A percentile compares a stretch with the other conserved stretches of the same genome.
Conservation (phyloP, 352 stramenopile species). For the Halophytophthora polymorphica region DNA sequence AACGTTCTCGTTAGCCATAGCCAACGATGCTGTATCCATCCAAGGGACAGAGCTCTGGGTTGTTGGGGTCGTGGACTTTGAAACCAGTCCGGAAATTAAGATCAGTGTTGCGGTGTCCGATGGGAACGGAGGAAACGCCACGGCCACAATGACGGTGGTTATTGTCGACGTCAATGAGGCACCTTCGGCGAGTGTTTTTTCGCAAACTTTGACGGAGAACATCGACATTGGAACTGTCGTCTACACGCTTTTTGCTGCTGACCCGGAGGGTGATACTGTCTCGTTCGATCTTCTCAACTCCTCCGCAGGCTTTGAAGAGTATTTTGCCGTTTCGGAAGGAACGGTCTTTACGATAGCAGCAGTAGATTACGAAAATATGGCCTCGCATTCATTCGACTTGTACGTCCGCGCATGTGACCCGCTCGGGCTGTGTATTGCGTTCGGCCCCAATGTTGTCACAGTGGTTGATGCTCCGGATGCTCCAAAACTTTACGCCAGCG, state of each 20-base stretch:
- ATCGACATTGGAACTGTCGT: slow-evolving; percentile 22
- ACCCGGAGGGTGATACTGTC: slow-evolving; percentile 44
- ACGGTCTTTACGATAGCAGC: slow-evolving; percentile 15
- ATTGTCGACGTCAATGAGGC: slow-evolving; percentile 33
- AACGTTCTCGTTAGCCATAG: slow-evolving; percentile 22
- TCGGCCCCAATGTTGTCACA: slow-evolving; percentile 35
- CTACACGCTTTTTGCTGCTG: slow-evolving; percentile 16
- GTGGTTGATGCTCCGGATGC: slow-evolving; percentile 43
- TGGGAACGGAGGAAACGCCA: slow-evolving; percentile 13
- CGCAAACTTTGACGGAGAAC: slow-evolving; percentile 34
- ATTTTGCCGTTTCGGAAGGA: slow-evolving; percentile 15
- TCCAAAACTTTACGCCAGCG: slow-evolving; percentile 24
- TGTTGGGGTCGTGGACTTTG: slow-evolving; percentile 13
- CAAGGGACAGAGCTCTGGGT: slow-evolving; percentile 19
- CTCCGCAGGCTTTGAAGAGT: slow-evolving; percentile 7
- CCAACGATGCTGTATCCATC: slow-evolving; percentile 9
- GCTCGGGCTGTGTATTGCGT: slow-evolving; percentile 29
- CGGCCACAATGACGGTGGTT: slow-evolving; percentile 17
- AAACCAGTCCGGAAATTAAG: slow-evolving; percentile 18
- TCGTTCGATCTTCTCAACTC: slow-evolving; percentile 15
- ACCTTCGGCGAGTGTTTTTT: slow-evolving; percentile 23
- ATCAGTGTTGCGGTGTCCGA: slow-evolving; percentile 23
- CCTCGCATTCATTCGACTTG: slow-evolving; percentile 19
- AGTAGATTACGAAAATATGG: slow-evolving; percentile 19
- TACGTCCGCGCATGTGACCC: slow-evolving; percentile 40